Conservation (phyloP, 257 asterid genomes). For the Plectranthus barbatus region DNA sequence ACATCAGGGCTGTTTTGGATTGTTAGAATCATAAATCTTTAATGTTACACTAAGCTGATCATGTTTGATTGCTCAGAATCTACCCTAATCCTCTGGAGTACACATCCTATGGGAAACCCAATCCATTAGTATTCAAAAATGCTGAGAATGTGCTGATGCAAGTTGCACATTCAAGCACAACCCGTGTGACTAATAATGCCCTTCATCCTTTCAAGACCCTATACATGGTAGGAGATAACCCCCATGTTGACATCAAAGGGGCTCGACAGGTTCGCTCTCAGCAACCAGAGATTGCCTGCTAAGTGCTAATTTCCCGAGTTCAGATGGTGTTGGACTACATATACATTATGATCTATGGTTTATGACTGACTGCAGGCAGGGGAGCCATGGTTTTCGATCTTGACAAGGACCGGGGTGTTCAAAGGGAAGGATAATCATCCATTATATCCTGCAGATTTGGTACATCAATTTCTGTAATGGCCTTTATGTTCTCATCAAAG, state of each 20-base stretch:
- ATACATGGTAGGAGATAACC: conserved; percentile 93
- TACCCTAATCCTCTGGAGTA: conserved; percentile 38
- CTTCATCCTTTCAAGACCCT: conserved; percentile 41
- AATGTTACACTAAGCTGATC: background rate
- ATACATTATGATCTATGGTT: background rate
- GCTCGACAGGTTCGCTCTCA: conserved; percentile 59
- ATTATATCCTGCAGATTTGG: conserved; percentile 71
- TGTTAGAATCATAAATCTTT: background rate
- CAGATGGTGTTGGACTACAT: background rate
- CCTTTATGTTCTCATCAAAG: too few species aligned
- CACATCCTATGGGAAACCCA: conserved; percentile 83
- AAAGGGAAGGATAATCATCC: conserved; percentile 58
- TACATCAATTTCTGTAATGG: conserved; percentile 9
- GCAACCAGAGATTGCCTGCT: background rate
- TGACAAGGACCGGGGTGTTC: conserved; percentile 88
- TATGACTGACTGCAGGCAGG: conserved; percentile 63
- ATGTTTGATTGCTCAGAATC: background rate
- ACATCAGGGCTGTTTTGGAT: too few species aligned
- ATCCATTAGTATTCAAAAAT: conserved; percentile 60
- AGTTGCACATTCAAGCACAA: conserved; percentile 5
- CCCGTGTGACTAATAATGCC: background rate
- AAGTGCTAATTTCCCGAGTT: too few species aligned
- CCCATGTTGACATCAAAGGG: conserved; percentile 73
- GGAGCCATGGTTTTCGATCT: conserved; percentile 79
- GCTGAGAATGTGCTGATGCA: conserved; percentile 63